These are phyloP conservation scores for Ascochyta koolunga DNA, from an alignment of 2,329 filamentous ascomycete species.

Conservation along the genomic window DNA sequence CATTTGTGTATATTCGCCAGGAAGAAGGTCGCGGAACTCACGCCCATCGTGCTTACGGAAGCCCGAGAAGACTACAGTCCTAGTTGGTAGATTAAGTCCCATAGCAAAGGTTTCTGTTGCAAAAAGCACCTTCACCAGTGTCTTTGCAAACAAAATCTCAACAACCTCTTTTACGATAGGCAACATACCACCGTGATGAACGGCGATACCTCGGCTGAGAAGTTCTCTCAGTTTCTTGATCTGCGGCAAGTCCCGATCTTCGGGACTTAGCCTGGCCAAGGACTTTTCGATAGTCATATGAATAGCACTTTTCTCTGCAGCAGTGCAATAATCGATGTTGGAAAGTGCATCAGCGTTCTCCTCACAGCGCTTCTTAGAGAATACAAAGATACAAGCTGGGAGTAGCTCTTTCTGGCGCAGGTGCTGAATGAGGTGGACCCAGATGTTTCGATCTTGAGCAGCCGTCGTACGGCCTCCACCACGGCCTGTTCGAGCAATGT, in stretches of 20 bases:
- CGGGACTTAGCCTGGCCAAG: conserved; percentile 85
- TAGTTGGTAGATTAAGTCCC: conserved; percentile 93
- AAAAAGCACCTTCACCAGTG: conserved; percentile 94
- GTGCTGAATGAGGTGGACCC: conserved; percentile 94
- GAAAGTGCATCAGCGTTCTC: conserved; percentile 95
- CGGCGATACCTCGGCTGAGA: conserved; percentile 85
- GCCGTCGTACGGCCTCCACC: conserved; percentile 85
- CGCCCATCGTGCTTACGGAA: conserved; percentile 96
- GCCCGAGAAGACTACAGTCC: conserved; percentile 96
- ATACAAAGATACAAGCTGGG: conserved; percentile 96
- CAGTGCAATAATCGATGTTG: conserved; percentile 93
- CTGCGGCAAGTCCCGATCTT: conserved; percentile 89
- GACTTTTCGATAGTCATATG: conserved; percentile 98
- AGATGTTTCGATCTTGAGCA: conserved; percentile 93
- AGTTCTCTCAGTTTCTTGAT: conserved; percentile 87
- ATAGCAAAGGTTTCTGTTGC: conserved; percentile 99
- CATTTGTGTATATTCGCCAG: conserved; percentile 99
- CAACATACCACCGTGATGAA: conserved; percentile 91
- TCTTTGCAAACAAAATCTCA: conserved; percentile 93
- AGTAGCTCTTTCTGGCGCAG: conserved; percentile 85
- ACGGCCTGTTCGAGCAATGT: conserved; percentile 87
- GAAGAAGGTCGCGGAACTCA: conserved; percentile 85
- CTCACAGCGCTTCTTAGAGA: conserved; percentile 97
- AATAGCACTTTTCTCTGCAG: conserved; percentile 91
- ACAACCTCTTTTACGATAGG: conserved; percentile 98